phyloP scores from a whole-genome alignment of 441 rosid species.

The Dalechampia spathulata region DNA sequence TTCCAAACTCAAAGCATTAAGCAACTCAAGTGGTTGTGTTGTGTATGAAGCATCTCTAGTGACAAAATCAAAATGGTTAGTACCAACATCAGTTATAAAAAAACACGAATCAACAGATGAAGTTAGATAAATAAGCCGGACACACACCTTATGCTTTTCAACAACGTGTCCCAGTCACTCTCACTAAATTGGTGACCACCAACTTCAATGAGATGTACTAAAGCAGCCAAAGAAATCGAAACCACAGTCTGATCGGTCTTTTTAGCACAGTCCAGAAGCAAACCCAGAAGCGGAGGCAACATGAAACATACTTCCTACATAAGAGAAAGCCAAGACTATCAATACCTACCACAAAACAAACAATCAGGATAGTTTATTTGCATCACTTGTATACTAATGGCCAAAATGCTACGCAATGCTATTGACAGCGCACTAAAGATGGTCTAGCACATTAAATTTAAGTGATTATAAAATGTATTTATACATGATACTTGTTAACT shows the following conservation, averaged over 20 bases:
- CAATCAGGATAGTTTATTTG: background rate
- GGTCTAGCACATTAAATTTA: background rate
- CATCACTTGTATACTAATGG: background rate
- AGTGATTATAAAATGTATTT: background rate
- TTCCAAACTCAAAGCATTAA: conserved; percentile 73
- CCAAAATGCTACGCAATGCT: background rate
- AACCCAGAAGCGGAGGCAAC: conserved; percentile 96
- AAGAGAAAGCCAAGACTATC: conserved; percentile 16
- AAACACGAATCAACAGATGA: background rate
- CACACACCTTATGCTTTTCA: conserved; percentile 93
- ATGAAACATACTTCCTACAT: conserved; percentile 98
- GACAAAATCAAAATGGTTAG: conserved; percentile 19
- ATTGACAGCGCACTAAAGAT: background rate
- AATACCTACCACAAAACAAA: conserved; percentile 9
- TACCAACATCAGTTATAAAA: conserved; percentile 1
- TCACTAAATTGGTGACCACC: conserved; percentile 99
- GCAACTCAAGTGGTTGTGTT: conserved; percentile 98
- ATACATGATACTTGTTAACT: background rate
- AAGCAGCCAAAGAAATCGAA: conserved; percentile 93
- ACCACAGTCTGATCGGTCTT: conserved; percentile 96
- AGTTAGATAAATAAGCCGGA: conserved; percentile 13
- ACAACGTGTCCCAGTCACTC: conserved; percentile 91
- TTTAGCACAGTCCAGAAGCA: conserved; percentile 98
- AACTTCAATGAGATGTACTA: conserved; percentile 97
- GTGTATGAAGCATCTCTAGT: conserved; percentile 96